These are phyloP conservation scores for Tubosaeta brunneosetosa DNA, from an alignment of 768 basidiomycete species.

Conservation along the genomic window DNA sequence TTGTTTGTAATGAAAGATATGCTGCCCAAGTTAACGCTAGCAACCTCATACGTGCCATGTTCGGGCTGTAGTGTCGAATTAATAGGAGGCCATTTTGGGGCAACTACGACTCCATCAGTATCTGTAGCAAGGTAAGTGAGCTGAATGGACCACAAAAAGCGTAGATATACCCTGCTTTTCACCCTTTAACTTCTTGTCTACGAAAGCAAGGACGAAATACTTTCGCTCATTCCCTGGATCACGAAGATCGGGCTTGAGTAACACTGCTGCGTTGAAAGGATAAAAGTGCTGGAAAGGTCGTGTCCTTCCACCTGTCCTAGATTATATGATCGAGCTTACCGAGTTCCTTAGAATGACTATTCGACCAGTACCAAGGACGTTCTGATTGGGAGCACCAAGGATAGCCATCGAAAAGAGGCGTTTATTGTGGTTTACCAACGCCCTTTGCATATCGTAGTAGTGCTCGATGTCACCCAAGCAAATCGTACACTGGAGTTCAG, in stretches of 20 bases:
- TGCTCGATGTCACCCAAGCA: conserved; percentile 70
- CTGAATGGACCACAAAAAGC: not conserved
- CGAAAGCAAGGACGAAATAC: conserved; percentile 71
- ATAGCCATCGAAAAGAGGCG: conserved; percentile 57
- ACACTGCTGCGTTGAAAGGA: conserved; percentile 61
- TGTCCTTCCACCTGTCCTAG: not conserved
- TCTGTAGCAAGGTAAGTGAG: conserved; percentile 39
- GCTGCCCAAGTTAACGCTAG: conserved; percentile 61
- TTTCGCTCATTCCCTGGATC: conserved; percentile 46
- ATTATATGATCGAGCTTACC: conserved; percentile 42
- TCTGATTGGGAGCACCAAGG: conserved; percentile 58
- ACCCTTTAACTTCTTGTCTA: conserved; percentile 56
- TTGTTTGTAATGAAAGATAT: conserved; percentile 71
- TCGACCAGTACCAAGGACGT: conserved; percentile 66
- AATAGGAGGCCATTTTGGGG: conserved; percentile 76
- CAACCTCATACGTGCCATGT: conserved; percentile 62
- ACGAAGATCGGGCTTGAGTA: conserved; percentile 63
- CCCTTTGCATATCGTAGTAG: conserved; percentile 69
- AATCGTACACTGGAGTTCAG: conserved; percentile 60
- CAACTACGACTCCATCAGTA: conserved; percentile 47
- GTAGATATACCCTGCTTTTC: conserved; percentile 44
- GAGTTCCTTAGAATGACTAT: conserved; percentile 79
- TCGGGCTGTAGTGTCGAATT: conserved; percentile 44
- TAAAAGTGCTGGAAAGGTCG: conserved; percentile 61
- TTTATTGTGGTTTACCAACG: conserved; percentile 60